A percentile compares a stretch with the other conserved stretches of the same genome.
Evolutionary conservation across 2,329 filamentous ascomycete species (phyloP).

Genomic region (Aaosphaeria pasadenensis): DNA sequence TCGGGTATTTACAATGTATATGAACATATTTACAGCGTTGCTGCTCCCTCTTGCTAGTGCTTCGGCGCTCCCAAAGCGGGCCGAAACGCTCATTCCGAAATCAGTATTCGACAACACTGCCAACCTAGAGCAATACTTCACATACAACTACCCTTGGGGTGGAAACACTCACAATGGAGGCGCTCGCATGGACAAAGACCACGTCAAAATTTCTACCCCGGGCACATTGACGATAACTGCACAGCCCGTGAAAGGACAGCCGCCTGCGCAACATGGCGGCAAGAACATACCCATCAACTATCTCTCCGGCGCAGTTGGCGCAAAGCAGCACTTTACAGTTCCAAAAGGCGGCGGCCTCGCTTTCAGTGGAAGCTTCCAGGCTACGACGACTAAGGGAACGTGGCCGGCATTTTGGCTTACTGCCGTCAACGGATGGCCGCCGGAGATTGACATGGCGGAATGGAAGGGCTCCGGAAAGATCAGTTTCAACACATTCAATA

Average conservation of each 20-base stretch:
- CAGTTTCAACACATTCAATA: slow-evolving; percentile 56
- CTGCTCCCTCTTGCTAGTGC: too few species aligned
- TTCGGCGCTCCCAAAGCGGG: not conserved
- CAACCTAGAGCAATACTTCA: slow-evolving; percentile 43
- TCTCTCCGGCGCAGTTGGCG: slow-evolving; percentile 48
- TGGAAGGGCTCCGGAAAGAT: slow-evolving; percentile 59
- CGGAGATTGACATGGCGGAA: slow-evolving; percentile 60
- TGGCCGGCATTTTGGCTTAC: slow-evolving; percentile 62
- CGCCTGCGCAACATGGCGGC: slow-evolving; percentile 25
- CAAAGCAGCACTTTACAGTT: slow-evolving; percentile 43
- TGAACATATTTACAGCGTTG: too few species aligned
- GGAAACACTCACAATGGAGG: slow-evolving; percentile 55
- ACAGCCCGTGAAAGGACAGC: slow-evolving; percentile 43
- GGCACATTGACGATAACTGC: slow-evolving; percentile 50
- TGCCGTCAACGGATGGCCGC: slow-evolving; percentile 54
- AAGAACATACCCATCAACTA: slow-evolving; percentile 48
- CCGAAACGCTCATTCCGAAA: slow-evolving; percentile 23
- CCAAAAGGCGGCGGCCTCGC: slow-evolving; percentile 37
- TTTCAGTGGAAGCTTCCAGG: slow-evolving; percentile 40
- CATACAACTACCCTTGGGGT: slow-evolving; percentile 57
- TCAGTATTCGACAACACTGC: slow-evolving; percentile 29
- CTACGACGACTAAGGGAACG: slow-evolving; percentile 42
- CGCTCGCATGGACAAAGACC: slow-evolving; percentile 51
- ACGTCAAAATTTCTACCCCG: slow-evolving; percentile 39
- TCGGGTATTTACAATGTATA: too few species aligned